Evolutionary conservation across 2,329 filamentous ascomycete genomes (phyloP), one percentile per base, ranked within the genome.

Genomic region (Hypoxylon sp.): DNA sequence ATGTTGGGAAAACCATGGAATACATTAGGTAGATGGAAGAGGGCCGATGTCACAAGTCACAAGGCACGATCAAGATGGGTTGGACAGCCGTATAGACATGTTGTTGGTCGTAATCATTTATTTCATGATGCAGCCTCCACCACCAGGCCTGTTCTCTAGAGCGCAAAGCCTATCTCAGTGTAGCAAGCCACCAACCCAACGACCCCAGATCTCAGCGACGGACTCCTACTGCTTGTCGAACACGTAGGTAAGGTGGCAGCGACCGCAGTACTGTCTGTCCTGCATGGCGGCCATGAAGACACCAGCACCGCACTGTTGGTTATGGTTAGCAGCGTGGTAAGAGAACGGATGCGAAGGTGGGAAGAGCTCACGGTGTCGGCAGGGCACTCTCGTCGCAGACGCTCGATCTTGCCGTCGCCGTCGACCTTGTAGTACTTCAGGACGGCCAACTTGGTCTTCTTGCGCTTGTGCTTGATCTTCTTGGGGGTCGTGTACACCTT

Each of bases 401-500:
- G 95, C 90, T 99, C 95, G 75, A 99, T 98, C 90, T 98, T 98
- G 83, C 96, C 95, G 76, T 99, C 95, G 74, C 91, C 92, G 81
- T 98, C 95, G 74, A 99, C 95, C 91, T 99, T 99, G 91, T 99
- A 99, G 91, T 99, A 99, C 90, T 99, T 99, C 81, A 99, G 93
- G 73, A 99, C 94, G 76, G 95, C 95, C 81, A 99, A 85, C 90
- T 99, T 99, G 88, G 91, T 97, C 94, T 99, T 99, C 92, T 98
- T 99, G 86, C 92, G 90, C 93, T 99, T 99, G 90, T 99, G 95
- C 95, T 99, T 99, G 90, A 99, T 99, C 92, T 99, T 99, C 93
- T 99, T 99, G 81, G 95, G 95, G 76, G 95, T 99, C 79, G 92
- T 98, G 91, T 99, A 99, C 73, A 99, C 95, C 93, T 99, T 99